Percentiles rank a stretch among this genome's conserved stretches.
Evolutionary conservation across 2,329 filamentous ascomycete genomes (phyloP).

Genomic region (Alternaria arborescens): DNA sequence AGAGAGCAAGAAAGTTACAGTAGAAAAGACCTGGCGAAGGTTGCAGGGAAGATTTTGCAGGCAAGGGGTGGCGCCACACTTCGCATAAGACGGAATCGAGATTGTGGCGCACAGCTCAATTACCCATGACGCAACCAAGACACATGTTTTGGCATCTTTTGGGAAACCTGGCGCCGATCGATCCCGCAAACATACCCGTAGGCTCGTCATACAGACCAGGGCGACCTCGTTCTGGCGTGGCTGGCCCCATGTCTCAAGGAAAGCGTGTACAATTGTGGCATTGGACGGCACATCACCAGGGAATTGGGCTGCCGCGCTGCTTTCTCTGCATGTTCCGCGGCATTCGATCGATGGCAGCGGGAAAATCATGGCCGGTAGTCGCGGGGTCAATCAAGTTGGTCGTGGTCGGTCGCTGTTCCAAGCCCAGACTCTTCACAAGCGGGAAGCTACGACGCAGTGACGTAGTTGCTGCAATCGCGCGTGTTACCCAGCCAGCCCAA

Average conservation of each 20-base stretch:
- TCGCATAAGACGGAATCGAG: conserved; percentile 7
- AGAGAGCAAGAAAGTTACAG: neutral
- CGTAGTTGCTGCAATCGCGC: conserved; percentile 25
- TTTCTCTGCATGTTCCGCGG: conserved; percentile 3
- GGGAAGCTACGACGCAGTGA: conserved; percentile 22
- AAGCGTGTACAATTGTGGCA: conserved; percentile 4
- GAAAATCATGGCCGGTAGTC: conserved; percentile 5
- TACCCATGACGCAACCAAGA: conserved; percentile 25
- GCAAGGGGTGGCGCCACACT: conserved; percentile 8
- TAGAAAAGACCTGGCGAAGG: neutral
- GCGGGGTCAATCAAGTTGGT: conserved; percentile 15
- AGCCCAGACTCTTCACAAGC: conserved; percentile 14
- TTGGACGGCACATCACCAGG: conserved; percentile 1
- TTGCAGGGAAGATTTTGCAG: neutral
- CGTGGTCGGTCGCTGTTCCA: conserved; percentile 8
- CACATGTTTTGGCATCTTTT: conserved; percentile 13
- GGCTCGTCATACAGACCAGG: conserved; percentile 18
- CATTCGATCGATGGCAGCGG: conserved; percentile 5
- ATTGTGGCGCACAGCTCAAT: conserved; percentile 20
- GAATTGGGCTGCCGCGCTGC: conserved; percentile 3
- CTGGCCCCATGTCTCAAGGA: neutral
- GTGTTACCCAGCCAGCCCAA: conserved; percentile 22
- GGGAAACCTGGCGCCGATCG: conserved; percentile 20
- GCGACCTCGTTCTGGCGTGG: conserved; percentile 4
- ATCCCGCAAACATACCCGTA: conserved; percentile 8